Conservation (phyloP, 2,329 filamentous ascomycete genomes). For the Gaeumannomyces sp. region DNA sequence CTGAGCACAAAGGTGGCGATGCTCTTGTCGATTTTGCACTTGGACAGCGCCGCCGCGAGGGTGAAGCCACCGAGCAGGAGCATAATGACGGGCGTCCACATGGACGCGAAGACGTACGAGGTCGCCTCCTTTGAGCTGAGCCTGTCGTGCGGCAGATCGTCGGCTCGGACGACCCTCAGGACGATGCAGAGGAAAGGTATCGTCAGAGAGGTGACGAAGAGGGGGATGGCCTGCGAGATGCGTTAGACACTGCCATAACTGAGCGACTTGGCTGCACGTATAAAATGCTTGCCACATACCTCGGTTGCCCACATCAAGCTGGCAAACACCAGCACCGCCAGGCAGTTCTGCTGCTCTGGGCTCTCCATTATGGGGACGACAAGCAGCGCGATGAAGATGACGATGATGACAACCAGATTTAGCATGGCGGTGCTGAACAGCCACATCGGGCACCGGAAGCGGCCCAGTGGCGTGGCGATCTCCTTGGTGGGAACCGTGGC, state of each 20-base stretch:
- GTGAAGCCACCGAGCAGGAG: conserved; percentile 93
- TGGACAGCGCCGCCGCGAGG: conserved; percentile 87
- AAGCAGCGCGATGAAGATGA: conserved; percentile 68
- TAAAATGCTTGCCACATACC: conserved; percentile 39
- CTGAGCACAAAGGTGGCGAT: conserved; percentile 94
- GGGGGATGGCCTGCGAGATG: conserved; percentile 71
- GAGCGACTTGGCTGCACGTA: no score
- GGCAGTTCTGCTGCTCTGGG: conserved; percentile 89
- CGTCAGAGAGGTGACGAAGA: conserved; percentile 91
- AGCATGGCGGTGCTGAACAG: conserved; percentile 77
- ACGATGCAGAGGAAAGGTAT: conserved; percentile 92
- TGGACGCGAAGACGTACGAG: conserved; percentile 79
- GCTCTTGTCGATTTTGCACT: conserved; percentile 96
- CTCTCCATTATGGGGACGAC: conserved; percentile 75
- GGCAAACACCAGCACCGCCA: conserved; percentile 90
- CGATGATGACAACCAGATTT: conserved; percentile 63
- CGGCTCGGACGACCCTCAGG: conserved; percentile 74
- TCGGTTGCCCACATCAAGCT: conserved; percentile 96
- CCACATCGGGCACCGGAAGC: conserved; percentile 71
- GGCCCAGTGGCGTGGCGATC: conserved; percentile 73
- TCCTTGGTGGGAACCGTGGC: conserved; percentile 57
- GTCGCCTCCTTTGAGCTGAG: conserved; percentile 77
- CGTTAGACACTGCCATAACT: neutral
- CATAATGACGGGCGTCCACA: conserved; percentile 99
- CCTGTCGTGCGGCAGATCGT: conserved; percentile 59